Conservation (phyloP, 1,284 basidiomycete genomes). For the Polyporus tsugae region DNA sequence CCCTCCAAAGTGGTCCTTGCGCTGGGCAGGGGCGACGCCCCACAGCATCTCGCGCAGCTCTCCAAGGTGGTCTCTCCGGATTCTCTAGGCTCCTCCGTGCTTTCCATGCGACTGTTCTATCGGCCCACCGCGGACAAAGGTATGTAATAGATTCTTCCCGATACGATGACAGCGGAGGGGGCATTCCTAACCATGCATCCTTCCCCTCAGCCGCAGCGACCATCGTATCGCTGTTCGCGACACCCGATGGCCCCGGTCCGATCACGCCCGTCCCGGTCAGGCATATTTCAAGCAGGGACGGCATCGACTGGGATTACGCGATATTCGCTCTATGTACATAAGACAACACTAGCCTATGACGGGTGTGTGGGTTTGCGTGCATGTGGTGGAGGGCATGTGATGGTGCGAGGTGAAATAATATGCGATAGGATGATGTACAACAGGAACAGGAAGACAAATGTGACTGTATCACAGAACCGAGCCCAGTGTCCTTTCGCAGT, state of each 20-base stretch:
- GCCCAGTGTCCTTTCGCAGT: slow-evolving; percentile 17
- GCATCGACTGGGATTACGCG: slow-evolving; percentile 66
- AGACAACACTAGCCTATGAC: not conserved
- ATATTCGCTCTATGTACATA: slow-evolving; percentile 51
- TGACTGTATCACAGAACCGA: not conserved
- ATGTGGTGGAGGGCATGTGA: slow-evolving; percentile 3
- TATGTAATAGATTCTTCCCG: not conserved
- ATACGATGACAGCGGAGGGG: not conserved
- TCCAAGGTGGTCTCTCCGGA: slow-evolving; percentile 25
- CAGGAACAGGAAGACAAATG: slow-evolving; percentile 5
- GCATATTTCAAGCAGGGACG: slow-evolving; percentile 51
- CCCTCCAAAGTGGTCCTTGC: slow-evolving; percentile 52
- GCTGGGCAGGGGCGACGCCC: slow-evolving; percentile 51
- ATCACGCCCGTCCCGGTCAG: slow-evolving; percentile 65
- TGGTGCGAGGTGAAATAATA: slow-evolving; percentile 31
- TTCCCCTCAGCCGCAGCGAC: slow-evolving; percentile 20
- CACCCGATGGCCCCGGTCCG: slow-evolving; percentile 43
- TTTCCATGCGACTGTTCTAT: slow-evolving; percentile 59
- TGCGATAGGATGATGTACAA: slow-evolving; percentile 29
- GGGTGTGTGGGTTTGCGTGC: not conserved
- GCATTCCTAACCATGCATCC: not conserved
- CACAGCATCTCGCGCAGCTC: slow-evolving; percentile 34
- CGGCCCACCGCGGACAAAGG: slow-evolving; percentile 31
- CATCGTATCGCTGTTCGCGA: slow-evolving; percentile 26
- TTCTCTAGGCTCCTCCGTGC: slow-evolving; percentile 29